phyloP scores from a whole-genome alignment of 164 flowering plant species.

The Magnolia kwangsiensis region DNA sequence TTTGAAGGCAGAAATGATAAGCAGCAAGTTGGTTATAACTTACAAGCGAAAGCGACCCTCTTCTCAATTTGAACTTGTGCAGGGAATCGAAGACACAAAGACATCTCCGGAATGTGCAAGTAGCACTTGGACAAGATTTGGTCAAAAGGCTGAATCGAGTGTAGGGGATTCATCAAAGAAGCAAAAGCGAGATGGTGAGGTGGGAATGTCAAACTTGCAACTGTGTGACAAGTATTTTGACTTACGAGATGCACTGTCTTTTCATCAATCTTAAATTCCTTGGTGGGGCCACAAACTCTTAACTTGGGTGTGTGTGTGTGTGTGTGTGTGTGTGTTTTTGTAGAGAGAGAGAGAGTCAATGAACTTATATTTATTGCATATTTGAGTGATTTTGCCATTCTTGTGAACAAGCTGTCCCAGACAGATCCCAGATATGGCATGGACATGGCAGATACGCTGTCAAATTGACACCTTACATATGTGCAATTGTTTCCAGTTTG shows the following conservation, averaged over 20 bases:
- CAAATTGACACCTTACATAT: no score
- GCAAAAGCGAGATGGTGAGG: conserved; percentile 1
- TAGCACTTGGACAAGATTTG: neutral
- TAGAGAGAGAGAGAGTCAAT: no score
- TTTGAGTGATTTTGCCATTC: no score
- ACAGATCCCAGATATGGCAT: no score
- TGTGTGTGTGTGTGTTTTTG: no score
- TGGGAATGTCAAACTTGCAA: neutral
- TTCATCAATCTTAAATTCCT: neutral
- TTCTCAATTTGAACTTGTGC: neutral
- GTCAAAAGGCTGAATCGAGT: conserved; percentile 1
- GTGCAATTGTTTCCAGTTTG: no score
- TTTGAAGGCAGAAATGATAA: conserved; percentile 6
- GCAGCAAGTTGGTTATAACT: conserved; percentile 11
- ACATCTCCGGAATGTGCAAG: neutral
- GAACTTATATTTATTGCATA: no score
- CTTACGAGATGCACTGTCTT: neutral
- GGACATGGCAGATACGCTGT: no score
- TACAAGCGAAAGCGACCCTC: conserved; percentile 9
- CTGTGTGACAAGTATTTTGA: neutral
- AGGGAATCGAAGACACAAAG: neutral
- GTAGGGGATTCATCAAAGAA: neutral
- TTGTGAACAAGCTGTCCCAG: no score
- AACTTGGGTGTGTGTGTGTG: no score
- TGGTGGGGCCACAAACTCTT: neutral